Percentiles rank a stretch among this genome's conserved stretches.
Conservation (phyloP, 805 yeast genomes). For the Lipomyces sp. region DNA sequence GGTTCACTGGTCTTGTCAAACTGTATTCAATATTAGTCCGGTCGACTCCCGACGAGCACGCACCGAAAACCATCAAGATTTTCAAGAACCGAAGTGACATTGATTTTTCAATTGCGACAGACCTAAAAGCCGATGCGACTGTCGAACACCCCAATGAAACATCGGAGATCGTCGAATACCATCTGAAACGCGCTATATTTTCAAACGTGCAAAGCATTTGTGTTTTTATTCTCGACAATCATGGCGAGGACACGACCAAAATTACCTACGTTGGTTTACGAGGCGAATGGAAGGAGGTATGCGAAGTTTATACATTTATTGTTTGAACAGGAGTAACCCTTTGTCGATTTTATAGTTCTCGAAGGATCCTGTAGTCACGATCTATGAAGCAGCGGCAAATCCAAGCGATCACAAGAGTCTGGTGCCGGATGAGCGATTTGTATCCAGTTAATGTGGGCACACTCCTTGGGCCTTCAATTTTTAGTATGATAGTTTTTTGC, state of each 20-base stretch:
- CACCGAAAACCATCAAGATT: constrained; percentile 71
- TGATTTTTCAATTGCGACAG: constrained; percentile 71
- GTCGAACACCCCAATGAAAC: constrained; percentile 66
- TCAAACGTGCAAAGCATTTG: constrained; percentile 72
- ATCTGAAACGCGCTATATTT: constrained; percentile 73
- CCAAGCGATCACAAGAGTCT: constrained; percentile 78
- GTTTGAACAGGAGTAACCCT: neutral
- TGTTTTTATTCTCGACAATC: constrained; percentile 68
- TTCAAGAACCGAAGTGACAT: constrained; percentile 71
- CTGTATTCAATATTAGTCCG: constrained; percentile 74
- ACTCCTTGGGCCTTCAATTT: neutral
- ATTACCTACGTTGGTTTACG: constrained; percentile 77
- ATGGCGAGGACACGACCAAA: constrained; percentile 61
- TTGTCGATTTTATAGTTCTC: constrained; percentile 43
- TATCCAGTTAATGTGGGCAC: constrained; percentile 14
- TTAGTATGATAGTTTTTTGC: too few relatives aligned
- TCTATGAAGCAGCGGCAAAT: constrained; percentile 91
- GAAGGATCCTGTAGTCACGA: constrained; percentile 72
- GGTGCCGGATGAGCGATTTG: constrained; percentile 26
- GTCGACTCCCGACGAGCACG: constrained; percentile 60
- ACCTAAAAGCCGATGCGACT: constrained; percentile 51
- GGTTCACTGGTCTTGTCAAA: constrained; percentile 72
- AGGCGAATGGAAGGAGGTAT: constrained; percentile 52
- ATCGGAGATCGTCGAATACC: constrained; percentile 75
- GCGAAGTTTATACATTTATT: neutral